Base-by-base conservation (phyloP, 2,329 filamentous ascomycete species). In the Talaromyces sp. region DNA sequence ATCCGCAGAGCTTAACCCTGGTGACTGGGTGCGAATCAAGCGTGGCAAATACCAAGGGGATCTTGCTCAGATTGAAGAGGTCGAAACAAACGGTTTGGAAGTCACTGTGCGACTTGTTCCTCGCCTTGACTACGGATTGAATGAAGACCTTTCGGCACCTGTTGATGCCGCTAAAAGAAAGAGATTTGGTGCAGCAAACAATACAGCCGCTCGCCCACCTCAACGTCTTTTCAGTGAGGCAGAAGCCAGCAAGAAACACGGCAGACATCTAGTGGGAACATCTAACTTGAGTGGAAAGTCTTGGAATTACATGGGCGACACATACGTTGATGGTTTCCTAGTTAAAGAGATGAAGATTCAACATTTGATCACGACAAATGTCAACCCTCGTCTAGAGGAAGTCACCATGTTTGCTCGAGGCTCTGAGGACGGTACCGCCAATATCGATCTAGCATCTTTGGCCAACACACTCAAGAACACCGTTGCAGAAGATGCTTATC, bases 281-380 rank as follows among this genome's bases (percentile, higher is more conserved):
- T 82, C 82, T 54, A 82, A 83, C 10, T 76, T 86, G 59, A 82
- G 82, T 49, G 82, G 81, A 65, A 94, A 92, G 73, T 87, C 86
- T 7, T 98, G 91, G 87, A 89, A 83, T 3, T 98, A 96, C 77
- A 90, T 92, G 75, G 89, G 89, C 50, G 94, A 99, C 33, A 90
- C 92, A 56, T 99, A 97, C 70, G 86, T 95, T 66, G 92, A 96
- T 71, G 95, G 95, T 2, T 98, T 97, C 79, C 86, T 96, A 66
- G 88, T 97, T 73, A 97, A 96, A 78, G 92, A 96, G 68, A 90
- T 97, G 81, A 96, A 94, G 78, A 90, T 97, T 66, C 92, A 94
- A 73, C 87, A 90, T 72, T 83, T 99, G 35, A 85, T 86, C n/a
- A 90, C 92, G 35, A 93, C 93, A 70, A 90, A 96, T 70, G 93